These are phyloP conservation scores for Edhazardia aedis DNA, from an alignment of 371 early-diverging fungal species.

Conservation along the genomic window DNA sequence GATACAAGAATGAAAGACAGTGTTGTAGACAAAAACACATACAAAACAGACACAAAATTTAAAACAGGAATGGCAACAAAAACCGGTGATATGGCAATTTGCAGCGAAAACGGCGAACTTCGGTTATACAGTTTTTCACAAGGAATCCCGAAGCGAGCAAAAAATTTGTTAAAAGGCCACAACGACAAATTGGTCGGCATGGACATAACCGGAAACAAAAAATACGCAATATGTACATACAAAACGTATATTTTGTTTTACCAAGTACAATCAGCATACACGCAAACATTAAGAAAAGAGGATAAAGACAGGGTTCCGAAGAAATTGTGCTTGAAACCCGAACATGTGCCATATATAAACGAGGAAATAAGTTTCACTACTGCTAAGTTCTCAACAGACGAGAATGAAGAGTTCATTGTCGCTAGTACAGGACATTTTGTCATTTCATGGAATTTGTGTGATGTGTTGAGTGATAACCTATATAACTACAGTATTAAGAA, in stretches of 20 bases:
- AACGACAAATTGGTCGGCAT: conserved; percentile 41
- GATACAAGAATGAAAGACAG: conserved; percentile 38
- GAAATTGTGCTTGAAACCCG: conserved; percentile 43
- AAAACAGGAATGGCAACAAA: conserved; percentile 36
- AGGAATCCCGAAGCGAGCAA: conserved; percentile 44
- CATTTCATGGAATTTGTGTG: conserved; percentile 43
- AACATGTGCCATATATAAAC: conserved; percentile 43
- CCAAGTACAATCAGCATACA: conserved; percentile 24
- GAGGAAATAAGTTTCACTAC: conserved; percentile 43
- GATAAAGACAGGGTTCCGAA: conserved; percentile 38
- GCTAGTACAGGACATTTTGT: conserved; percentile 43
- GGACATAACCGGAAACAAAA: conserved; percentile 40
- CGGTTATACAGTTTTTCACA: conserved; percentile 45
- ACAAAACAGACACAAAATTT: conserved; percentile 44
- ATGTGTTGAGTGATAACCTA: conserved; percentile 39
- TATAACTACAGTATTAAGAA: conserved; percentile 39
- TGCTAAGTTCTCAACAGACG: conserved; percentile 44
- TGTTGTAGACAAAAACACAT: conserved; percentile 33
- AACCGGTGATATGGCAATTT: conserved; percentile 41
- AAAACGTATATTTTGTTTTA: conserved; percentile 44
- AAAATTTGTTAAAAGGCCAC: conserved; percentile 45
- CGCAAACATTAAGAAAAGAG: conserved; percentile 30
- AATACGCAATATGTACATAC: conserved; percentile 42
- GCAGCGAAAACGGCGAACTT: conserved; percentile 42
- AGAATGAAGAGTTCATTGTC: conserved; percentile 33